Evolutionary conservation across 2,329 filamentous ascomycete genomes (phyloP).

Genomic region (Sclerotinia trifoliorum): DNA sequence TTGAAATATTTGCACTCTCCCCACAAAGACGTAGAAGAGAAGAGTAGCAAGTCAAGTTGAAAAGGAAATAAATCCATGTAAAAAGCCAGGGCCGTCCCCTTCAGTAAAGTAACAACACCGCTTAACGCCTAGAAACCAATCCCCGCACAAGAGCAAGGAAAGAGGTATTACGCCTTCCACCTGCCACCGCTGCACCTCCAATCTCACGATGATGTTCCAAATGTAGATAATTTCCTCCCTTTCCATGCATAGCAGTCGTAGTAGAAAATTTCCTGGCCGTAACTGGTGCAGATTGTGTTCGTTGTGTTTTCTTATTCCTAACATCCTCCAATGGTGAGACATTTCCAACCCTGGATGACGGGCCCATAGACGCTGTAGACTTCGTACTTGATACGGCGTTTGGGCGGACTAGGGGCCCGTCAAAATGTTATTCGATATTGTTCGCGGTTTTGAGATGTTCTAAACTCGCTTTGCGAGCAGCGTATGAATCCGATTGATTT

Average conservation of each 20-base stretch:
- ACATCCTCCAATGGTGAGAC: constrained; percentile 11
- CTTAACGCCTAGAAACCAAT: constrained; percentile 23
- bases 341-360: constrained; percentile 28
- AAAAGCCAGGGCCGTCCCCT: constrained; percentile 16
- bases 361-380: constrained; percentile 28
- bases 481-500: constrained; percentile 77
- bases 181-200: not conserved
- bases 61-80: constrained; percentile 17
- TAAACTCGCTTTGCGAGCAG: constrained; percentile 92
- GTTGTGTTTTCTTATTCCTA: constrained; percentile 21
- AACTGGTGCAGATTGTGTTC: constrained; percentile 20
- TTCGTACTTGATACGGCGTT: constrained; percentile 16
- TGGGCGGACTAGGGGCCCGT: constrained; percentile 48
- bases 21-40: not conserved
- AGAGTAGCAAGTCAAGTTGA: constrained; percentile 12
- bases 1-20: constrained; percentile 11
- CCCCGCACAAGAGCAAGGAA: constrained; percentile 23
- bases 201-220: constrained; percentile 16
- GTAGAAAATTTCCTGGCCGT: constrained; percentile 12
- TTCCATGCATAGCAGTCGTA: constrained; percentile 17
- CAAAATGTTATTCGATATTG: constrained; percentile 93
- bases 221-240: constrained; percentile 19
- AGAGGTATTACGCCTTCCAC: constrained; percentile 22
- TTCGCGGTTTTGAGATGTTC: constrained; percentile 97
- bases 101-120: constrained; percentile 21